phyloP scores from a whole-genome alignment of 345 rosid genomes.

The Cardamine chenopodiifolia region DNA sequence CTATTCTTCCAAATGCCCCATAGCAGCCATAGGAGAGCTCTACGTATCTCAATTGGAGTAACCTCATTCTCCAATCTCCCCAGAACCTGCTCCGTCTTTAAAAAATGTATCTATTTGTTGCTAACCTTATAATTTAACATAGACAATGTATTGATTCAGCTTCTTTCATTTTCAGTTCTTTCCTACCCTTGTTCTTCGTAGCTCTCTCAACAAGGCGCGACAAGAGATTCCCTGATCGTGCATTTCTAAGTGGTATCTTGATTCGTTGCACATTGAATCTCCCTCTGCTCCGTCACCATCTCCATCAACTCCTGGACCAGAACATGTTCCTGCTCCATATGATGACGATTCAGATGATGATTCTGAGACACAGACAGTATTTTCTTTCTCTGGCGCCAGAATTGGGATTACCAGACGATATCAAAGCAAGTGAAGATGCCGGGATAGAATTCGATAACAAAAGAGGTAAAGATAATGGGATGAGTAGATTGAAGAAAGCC shows the following conservation, averaged over 20 bases:
- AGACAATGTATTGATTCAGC: conserved; percentile 14
- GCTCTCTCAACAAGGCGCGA: neutral
- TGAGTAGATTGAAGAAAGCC: conserved; percentile 29
- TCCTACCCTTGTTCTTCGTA: conserved; percentile 21
- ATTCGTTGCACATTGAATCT: conserved; percentile 18
- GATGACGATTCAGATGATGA: neutral
- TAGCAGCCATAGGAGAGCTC: no score
- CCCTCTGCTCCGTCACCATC: neutral
- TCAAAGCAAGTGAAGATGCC: conserved; percentile 30
- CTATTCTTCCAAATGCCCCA: no score
- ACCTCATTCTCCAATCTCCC: no score
- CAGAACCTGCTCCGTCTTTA: no score
- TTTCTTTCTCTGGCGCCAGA: conserved; percentile 25
- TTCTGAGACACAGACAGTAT: conserved; percentile 28
- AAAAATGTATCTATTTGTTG: neutral
- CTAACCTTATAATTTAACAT: neutral
- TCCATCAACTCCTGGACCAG: conserved; percentile 1
- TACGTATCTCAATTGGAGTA: no score
- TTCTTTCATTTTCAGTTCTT: conserved; percentile 21
- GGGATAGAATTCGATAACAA: neutral
- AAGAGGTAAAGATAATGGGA: neutral
- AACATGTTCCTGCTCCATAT: conserved; percentile 29
- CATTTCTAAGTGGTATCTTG: neutral
- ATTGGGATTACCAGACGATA: neutral
- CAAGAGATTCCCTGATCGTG: neutral